Percentiles rank a stretch among this genome's conserved stretches.
phyloP scores from a whole-genome alignment of 2,329 filamentous ascomycete species.

The Lachnellula arida region DNA sequence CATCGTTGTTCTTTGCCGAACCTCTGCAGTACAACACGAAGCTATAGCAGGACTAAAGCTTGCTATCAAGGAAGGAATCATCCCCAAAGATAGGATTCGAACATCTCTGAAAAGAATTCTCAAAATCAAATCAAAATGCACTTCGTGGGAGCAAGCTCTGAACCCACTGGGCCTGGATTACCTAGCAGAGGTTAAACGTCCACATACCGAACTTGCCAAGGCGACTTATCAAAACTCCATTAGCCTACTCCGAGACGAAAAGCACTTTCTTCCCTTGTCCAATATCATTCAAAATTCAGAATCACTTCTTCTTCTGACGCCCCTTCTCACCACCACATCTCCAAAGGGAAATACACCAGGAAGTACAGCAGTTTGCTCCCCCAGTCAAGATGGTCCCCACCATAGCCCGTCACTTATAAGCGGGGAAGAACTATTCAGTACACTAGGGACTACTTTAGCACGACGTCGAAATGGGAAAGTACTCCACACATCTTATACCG shows the following conservation, averaged over 20 bases:
- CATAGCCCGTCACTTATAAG: conserved; percentile 70
- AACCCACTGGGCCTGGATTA: conserved; percentile 75
- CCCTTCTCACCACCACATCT: conserved; percentile 78
- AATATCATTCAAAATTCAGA: conserved; percentile 78
- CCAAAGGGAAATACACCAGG: conserved; percentile 53
- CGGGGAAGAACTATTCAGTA: conserved; percentile 86
- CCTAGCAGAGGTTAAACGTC: conserved; percentile 74
- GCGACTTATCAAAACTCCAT: conserved; percentile 90
- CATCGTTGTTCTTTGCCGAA: conserved; percentile 80
- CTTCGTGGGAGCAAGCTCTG: conserved; percentile 87
- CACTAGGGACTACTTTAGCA: conserved; percentile 82
- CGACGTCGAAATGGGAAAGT: conserved; percentile 81
- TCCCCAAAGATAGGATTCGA: conserved; percentile 73
- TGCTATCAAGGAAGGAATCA: conserved; percentile 85
- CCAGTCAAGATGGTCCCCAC: conserved; percentile 49
- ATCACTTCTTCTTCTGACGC: conserved; percentile 83
- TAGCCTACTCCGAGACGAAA: conserved; percentile 85
- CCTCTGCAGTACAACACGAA: conserved; percentile 84
- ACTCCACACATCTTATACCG: conserved; percentile 90
- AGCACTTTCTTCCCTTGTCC: conserved; percentile 76
- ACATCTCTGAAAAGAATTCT: conserved; percentile 77
- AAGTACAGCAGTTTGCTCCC: conserved; percentile 27
- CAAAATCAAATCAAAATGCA: conserved; percentile 78
- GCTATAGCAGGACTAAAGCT: conserved; percentile 86
- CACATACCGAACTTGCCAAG: conserved; percentile 75